These are phyloP conservation scores for Colletotrichum zoysiae DNA, from an alignment of 2,329 filamentous ascomycete genomes.

Conservation along the genomic window DNA sequence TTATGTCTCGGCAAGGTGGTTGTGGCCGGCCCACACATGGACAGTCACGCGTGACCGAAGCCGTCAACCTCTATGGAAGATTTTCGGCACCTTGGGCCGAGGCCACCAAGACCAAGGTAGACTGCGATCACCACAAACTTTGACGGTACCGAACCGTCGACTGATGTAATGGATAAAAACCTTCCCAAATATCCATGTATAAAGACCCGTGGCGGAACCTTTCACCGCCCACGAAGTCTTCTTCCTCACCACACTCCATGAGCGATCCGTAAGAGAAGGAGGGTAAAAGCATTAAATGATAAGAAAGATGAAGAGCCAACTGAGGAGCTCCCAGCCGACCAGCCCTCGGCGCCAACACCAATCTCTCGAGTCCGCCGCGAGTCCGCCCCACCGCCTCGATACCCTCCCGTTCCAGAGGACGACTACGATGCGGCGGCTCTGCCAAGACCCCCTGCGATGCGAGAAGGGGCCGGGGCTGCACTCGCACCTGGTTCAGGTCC, in stretches of 20 bases:
- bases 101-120: neutral
- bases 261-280: neutral
- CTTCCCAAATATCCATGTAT: neutral
- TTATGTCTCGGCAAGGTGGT: too few relatives aligned
- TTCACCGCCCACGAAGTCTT: neutral
- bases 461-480: neutral
- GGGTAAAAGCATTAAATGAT: neutral
- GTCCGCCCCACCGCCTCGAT: too few relatives aligned
- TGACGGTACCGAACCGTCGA: neutral
- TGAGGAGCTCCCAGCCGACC: neutral
- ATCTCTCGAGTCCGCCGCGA: neutral
- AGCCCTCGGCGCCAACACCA: neutral
- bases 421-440: neutral
- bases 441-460: neutral
- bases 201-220: neutral
- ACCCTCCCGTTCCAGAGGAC: neutral
- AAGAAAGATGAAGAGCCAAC: neutral
- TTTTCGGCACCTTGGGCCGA: too few relatives aligned
- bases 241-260: neutral
- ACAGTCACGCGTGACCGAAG: neutral
- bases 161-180: neutral
- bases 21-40: neutral
- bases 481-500: neutral
- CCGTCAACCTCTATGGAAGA: neutral
- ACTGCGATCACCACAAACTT: too few relatives aligned